Evolutionary conservation across 345 rosid species (phyloP).

Genomic region (Cardamine chenopodiifolia): DNA sequence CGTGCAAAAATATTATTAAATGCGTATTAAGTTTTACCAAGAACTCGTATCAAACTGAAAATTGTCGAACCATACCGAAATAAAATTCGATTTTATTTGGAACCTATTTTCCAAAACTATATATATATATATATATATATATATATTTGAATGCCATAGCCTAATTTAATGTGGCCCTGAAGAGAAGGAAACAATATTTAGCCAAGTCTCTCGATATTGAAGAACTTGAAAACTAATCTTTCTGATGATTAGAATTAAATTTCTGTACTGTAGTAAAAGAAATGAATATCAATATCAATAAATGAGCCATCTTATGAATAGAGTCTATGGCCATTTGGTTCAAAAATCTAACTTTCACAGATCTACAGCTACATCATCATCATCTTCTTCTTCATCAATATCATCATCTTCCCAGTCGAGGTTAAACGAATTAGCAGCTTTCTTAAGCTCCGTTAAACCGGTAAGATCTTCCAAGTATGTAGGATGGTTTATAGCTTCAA

Average conservation of each 20-base stretch:
- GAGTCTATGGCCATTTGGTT: conserved; percentile 14
- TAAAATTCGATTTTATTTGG: no score
- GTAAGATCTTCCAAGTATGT: conserved; percentile 92
- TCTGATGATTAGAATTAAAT: background rate
- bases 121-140: no score
- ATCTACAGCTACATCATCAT: conserved; percentile 31
- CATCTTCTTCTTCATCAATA: conserved; percentile 27
- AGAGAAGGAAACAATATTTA: background rate
- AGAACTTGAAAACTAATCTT: background rate
- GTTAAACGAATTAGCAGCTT: conserved; percentile 63
- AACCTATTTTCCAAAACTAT: no score
- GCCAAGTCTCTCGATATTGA: background rate
- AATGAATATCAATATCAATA: background rate
- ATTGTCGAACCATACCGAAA: background rate
- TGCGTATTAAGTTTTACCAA: no score
- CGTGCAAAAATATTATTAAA: background rate
- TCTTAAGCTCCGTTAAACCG: conserved; percentile 83
- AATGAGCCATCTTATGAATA: background rate
- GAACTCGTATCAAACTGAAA: background rate
- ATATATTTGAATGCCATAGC: background rate
- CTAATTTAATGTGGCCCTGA: background rate
- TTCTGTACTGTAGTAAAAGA: background rate
- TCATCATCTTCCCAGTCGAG: conserved; percentile 74
- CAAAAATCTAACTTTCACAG: background rate
- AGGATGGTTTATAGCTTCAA: conserved; percentile 89